These are phyloP conservation scores for Boletales sp. DNA, from an alignment of 768 basidiomycete species.

Conservation along the genomic window DNA sequence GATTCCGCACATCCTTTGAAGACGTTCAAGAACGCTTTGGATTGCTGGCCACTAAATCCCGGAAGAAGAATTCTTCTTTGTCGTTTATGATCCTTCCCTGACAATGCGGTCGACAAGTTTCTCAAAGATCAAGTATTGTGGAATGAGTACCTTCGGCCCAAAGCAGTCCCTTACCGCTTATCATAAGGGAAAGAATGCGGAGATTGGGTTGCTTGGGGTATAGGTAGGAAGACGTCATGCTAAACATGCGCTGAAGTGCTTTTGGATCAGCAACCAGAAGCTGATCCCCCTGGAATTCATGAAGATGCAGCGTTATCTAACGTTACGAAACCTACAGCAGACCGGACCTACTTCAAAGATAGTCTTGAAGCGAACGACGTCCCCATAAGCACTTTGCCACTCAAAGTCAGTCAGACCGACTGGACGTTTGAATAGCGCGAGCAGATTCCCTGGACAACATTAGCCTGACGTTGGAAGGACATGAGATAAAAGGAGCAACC, in stretches of 20 bases:
- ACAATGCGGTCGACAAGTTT: background rate
- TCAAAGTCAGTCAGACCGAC: constrained; percentile 19
- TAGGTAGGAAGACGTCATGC: constrained; percentile 34
- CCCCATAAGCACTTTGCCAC: constrained; percentile 30
- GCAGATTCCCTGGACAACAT: background rate
- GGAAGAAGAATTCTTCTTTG: constrained; percentile 56
- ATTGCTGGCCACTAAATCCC: constrained; percentile 51
- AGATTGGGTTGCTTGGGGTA: constrained; percentile 37
- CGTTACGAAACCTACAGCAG: background rate
- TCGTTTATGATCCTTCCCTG: constrained; percentile 46
- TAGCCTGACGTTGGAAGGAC: background rate
- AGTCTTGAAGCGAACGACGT: constrained; percentile 27
- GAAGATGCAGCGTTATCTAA: constrained; percentile 4
- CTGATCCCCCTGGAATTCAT: constrained; percentile 35
- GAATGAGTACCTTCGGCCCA: constrained; percentile 38
- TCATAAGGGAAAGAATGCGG: too few species aligned
- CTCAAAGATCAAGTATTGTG: constrained; percentile 5
- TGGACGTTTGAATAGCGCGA: background rate
- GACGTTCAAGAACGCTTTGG: constrained; percentile 47
- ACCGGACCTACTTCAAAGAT: constrained; percentile 17
- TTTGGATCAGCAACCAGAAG: constrained; percentile 48
- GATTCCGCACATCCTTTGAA: constrained; percentile 38
- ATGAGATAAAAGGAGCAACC: background rate
- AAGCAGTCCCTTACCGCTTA: constrained; percentile 33
- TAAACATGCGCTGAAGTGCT: constrained; percentile 38